Base-by-base conservation (phyloP, 2,329 filamentous ascomycete genomes). In the Trichoderma atroviride region DNA sequence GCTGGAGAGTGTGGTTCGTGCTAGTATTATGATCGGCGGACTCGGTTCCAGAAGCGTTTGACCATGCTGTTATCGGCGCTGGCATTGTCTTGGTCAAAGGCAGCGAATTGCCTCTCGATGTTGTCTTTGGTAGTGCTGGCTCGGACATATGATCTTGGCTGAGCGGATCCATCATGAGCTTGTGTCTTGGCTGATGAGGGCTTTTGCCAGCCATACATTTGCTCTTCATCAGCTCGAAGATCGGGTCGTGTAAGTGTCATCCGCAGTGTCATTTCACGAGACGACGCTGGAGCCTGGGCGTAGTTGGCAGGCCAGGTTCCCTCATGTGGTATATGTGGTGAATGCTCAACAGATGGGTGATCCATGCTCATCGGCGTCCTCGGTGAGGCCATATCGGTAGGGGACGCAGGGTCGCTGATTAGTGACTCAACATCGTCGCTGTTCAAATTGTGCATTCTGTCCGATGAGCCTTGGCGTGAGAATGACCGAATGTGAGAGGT, bases 221-320 rank as follows among this genome's bases (percentile, higher is more conserved):
- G 85, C 13, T 91, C 88, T 71, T 95, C 91, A 71, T 90, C 85
- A 5, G 90, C 90, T 53, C 94, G 89, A 59, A 98, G 85, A 77
- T 98, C 95, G 0, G 94, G 92, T 58, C 94, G 86, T 4, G 96
- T 98, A 67, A 98, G 86, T 0, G 95, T 98, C 94, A 98, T 97
- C 60, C 94, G 92, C 60, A 98, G 82, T 3, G 96, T 98, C 94
- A 97, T 97, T 79, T 98, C 94, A 40, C 94, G 77, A 68, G 88
- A 91, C 40, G 86, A 85, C 0, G 85, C 82, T 2, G 87, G 81
- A 5, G 83, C 84, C 59, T 88, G 86, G 13, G 82, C 79, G 74
- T 86, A 85, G 69, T 83, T 80, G 81, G 69, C 74, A 71, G 43
- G 76, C 37, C 55, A 50, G 5, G 74, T 72, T 24, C 76, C 73